Base-by-base conservation (phyloP, 495 filamentous ascomycete species). In the Neurospora discreta region DNA sequence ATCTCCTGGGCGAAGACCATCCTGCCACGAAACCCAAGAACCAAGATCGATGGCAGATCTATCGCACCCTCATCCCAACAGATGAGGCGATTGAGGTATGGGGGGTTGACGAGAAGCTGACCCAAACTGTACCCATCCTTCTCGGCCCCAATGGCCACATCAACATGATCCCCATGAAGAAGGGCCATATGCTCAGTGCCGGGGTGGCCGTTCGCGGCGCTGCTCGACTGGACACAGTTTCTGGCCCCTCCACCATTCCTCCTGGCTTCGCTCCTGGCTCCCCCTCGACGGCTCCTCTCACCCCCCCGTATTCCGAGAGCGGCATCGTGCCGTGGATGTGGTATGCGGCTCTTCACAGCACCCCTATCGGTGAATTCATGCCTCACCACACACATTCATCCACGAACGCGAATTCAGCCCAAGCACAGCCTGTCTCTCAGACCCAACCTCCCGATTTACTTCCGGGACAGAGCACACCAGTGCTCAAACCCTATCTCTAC, bases 31-130 rank as follows among this genome's bases (percentile, higher is more conserved):
- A 69, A 33, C 80, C 84, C 16, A 78, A 81, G 68, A 82, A 82
- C 75, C 79, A 81, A 70, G 80, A 82, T 68, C 71, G 80, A 65
- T 84, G 80, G 78, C 76, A 82, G 75, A 80, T 84, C 38, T 85
- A 82, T 74, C 80, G 83, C 15, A 82, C 82, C 3, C 73, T 85
- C 65, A 75, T 86, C 4, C 41, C 78, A 3, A 77, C 74, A 13
- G 74, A 74, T 5, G 73, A 79, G 39, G 81, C 79, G 41, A 77
- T 82, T 16, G 15, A 33, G 26, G 74, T 72, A 10, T 76, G 81
- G 44, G 81, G 78, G 39, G 77, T 82, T 30, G 71, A 79, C 58
- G 72, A 75, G 18, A 77, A 75, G 69, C 80, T 77, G 76, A 77
- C 77, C 4, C 72, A 68, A 1, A 71, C 69, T 15, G 81, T 82